Base-by-base conservation (phyloP, 2,329 filamentous ascomycete genomes). In the Stagonosporopsis tanaceti region DNA sequence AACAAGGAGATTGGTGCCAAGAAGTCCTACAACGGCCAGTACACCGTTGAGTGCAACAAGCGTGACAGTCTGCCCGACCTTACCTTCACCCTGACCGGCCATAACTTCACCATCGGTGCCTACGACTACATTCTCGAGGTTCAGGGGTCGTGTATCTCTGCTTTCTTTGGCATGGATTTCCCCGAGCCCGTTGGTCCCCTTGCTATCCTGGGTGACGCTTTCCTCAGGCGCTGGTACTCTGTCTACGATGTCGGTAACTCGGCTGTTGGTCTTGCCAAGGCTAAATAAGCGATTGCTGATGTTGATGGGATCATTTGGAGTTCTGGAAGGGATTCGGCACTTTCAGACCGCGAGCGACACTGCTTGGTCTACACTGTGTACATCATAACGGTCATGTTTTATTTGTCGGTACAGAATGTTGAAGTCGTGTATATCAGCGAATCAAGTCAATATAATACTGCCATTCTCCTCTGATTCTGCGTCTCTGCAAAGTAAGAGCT, bases 1-100 rank as follows among this genome's bases (percentile, higher is more conserved):
- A 99, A 99, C 87, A 89, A 91, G 81, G 89, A 97, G 83, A 97
- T 99, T 63, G 95, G 95, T 64, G 95, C 95, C 67, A 97, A 96
- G 88, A 99, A 98, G 88, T 87, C 90, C 61, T 99, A 89, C 83
- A 96, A 94, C 78, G 95, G 95, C 71, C 95, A 99, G 83, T 99
- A 97, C 85, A 91, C 89, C 14, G 84, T 99, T 61, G 95, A 98
- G 66, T 99, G 95, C 79, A 82, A 83, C 65, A 93, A 91, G 84
- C 91, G 92, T 70, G 85, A 90, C 75, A 85, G 82, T 63, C 89
- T 99, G 48, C 93, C 95, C 65, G 93, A 98, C 73, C 85, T 99
- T 68, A 93, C 89, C 70, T 98, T 99, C 81, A 93, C 86, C 64
- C 87, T 99, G 47, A 88, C 87, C 66, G 95, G 95, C 64, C 87